Evolutionary conservation across 306 rosid genomes (phyloP).

Genomic region (Cyclanthera cordifolia): DNA sequence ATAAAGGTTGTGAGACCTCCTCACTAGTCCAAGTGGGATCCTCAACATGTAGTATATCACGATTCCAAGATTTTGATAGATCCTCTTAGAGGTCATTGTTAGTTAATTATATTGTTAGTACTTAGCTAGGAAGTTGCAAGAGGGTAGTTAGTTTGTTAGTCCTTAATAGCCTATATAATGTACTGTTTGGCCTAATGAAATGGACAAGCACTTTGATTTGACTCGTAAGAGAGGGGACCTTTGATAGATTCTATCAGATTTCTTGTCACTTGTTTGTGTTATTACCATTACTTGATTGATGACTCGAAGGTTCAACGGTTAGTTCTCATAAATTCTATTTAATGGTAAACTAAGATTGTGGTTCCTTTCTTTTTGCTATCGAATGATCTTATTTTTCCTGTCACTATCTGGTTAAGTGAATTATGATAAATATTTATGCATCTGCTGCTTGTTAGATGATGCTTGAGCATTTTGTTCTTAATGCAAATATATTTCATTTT

Average conservation of each 20-base stretch:
- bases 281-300: constrained; percentile 1
- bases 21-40: too few relatives aligned
- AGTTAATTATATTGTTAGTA: too few relatives aligned
- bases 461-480: not conserved
- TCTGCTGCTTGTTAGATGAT: not conserved
- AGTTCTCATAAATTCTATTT: not conserved
- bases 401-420: not conserved
- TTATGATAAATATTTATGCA: constrained; percentile 2
- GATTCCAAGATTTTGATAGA: too few relatives aligned
- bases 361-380: not conserved
- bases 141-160: too few relatives aligned
- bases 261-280: not conserved
- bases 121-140: too few relatives aligned
- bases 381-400: not conserved
- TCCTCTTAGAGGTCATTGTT: too few relatives aligned
- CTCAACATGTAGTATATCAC: too few relatives aligned
- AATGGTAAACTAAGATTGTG: not conserved
- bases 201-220: too few relatives aligned
- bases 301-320: not conserved
- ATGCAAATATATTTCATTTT: constrained; percentile 10
- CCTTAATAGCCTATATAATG: too few relatives aligned
- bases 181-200: too few relatives aligned
- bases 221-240: too few relatives aligned
- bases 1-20: too few relatives aligned
- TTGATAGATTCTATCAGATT: not conserved